Evolutionary conservation across 2,329 filamentous ascomycete genomes (phyloP), one percentile per base, ranked within the genome.

Genomic region (Phialophora verrucosa): DNA sequence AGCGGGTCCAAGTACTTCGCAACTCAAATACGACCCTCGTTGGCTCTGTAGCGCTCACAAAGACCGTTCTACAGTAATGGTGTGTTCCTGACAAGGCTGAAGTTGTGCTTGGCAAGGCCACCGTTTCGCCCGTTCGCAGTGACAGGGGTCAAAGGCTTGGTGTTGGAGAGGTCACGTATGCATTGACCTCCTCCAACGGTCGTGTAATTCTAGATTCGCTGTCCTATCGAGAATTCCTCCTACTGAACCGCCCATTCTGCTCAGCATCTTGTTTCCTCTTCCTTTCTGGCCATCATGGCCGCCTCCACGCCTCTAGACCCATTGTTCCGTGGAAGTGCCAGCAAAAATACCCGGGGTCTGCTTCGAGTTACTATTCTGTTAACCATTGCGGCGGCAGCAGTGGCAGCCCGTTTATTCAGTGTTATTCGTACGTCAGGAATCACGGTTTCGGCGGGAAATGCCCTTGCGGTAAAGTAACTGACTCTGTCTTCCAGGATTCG

Each of bases 381-480:
- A 76, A 88, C 94, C 76, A 97, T 99, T 80, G 95, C 95, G 71
- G 93, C 88, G 65, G 93, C 95, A 69, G 93, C 94, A 73, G 87
- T 98, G 76, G 88, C 93, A 73, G 97, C 93, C 81, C 92, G 95
- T 81, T 85, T 99, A 73, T 99, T 99, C 86, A 97, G 93, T 76
- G 95, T 99, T 73, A 98, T 99, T 81, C 91, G 95, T 94, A 88
- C 78, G 91, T 87, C 29, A 29, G 31, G 29, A 11, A 10, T n/a
- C 20, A 11, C 10, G 56, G 63, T 38, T 23, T 5, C 23, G 63
- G 23, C 11, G 6, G 29, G 23, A n/a, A 27, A 4, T 17, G 20
- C 29, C 23, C 27, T 63, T 12, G 17, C 53, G 14, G 57, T 20
- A 27, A 44, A 29, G 23, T 60, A 23, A 49, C 59, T 70, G 38